phyloP scores from a whole-genome alignment of 495 filamentous ascomycete genomes.

The Aspergillus sparsus region DNA sequence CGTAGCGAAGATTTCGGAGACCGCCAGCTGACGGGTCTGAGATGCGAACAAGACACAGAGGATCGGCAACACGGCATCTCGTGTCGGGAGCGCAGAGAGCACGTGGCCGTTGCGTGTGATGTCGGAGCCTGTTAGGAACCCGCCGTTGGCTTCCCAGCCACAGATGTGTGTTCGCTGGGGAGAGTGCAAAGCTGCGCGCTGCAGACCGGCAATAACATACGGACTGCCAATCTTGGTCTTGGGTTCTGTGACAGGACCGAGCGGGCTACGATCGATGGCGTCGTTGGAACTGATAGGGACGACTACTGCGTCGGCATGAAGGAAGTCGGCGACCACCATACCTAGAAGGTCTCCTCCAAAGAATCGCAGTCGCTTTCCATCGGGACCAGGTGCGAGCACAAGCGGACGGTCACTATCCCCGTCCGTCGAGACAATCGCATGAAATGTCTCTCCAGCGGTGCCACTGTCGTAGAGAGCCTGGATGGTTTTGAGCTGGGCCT shows the following conservation, averaged over 20 bases:
- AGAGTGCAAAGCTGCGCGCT: slow-evolving; percentile 15
- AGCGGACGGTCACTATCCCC: slow-evolving; percentile 35
- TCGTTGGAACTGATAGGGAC: slow-evolving; percentile 35
- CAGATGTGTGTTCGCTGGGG: slow-evolving; percentile 25
- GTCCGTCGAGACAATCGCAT: slow-evolving; percentile 31
- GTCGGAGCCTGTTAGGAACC: slow-evolving; percentile 33
- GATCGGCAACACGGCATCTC: slow-evolving; percentile 29
- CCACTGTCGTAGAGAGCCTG: slow-evolving; percentile 19
- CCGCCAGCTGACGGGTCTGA: slow-evolving; percentile 8
- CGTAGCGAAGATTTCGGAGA: slow-evolving; percentile 24
- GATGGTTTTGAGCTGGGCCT: slow-evolving; percentile 28
- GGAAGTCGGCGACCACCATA: slow-evolving; percentile 30
- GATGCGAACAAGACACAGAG: slow-evolving; percentile 27
- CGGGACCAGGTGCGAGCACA: slow-evolving; percentile 23
- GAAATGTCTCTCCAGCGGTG: slow-evolving; percentile 22
- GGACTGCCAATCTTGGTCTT: slow-evolving; percentile 34
- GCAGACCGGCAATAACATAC: slow-evolving; percentile 34
- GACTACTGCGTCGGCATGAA: slow-evolving; percentile 28
- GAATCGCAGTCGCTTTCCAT: slow-evolving; percentile 27
- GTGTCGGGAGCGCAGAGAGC: slow-evolving; percentile 31
- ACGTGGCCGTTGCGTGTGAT: slow-evolving; percentile 23
- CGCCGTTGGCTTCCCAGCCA: slow-evolving; percentile 35
- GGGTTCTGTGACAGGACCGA: slow-evolving; percentile 22
- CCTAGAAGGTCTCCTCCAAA: slow-evolving; percentile 32
- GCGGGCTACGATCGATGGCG: slow-evolving; percentile 27